Base-by-base conservation (phyloP, 805 yeast genomes). In the Yarrowia keelungensis region DNA sequence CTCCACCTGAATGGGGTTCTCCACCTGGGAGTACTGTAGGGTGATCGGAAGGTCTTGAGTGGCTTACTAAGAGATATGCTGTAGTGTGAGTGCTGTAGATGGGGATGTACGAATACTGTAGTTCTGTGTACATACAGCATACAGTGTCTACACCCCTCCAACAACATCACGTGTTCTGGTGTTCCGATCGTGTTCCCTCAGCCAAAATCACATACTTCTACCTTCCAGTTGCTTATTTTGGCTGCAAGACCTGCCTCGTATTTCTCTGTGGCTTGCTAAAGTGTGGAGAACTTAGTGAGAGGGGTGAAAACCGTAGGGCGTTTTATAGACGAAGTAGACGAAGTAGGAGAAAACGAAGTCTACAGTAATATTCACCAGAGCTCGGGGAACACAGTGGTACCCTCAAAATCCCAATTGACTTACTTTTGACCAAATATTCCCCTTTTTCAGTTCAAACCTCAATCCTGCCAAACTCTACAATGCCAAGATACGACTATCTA, bases 401-500 rank as follows among this genome's bases (percentile, higher is more conserved):
- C 32, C 32, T 26, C 32, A 26, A 5, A 26, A 5, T 5, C 7
- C 32, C 32, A 26, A 26, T 26, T 26, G 32, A 26, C 32, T 3
- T 5, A 26, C 7, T 2, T 26, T 26, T 5, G 32, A 5, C 4
- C 32, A 26, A 26, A 26, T 26, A 5, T 26, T 3, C 10, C 3
- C 5, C 10, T 10, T 11, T 38, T 38, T 38, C 39, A 38, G 10
- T 10, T 38, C 51, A 47, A 47, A 14, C 51, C 14, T 16, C 10
- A 38, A 26, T 2, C 14, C 4, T 43, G 7, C 11, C 38, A 15
- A 49, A 49, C 39, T 49, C 53, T 49, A 49, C 19, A 15, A 8
- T 9, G 53, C 39, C 53, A 49, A 49, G 53, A 49, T 49, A 49
- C 39, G 12, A n/a, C 39, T 49, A 35, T 32, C 53, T 2, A 49